A percentile compares a stretch with the other conserved stretches of the same genome.
Evolutionary conservation across 352 stramenopile species (phyloP).

Genomic region (Lagenidium giganteum): DNA sequence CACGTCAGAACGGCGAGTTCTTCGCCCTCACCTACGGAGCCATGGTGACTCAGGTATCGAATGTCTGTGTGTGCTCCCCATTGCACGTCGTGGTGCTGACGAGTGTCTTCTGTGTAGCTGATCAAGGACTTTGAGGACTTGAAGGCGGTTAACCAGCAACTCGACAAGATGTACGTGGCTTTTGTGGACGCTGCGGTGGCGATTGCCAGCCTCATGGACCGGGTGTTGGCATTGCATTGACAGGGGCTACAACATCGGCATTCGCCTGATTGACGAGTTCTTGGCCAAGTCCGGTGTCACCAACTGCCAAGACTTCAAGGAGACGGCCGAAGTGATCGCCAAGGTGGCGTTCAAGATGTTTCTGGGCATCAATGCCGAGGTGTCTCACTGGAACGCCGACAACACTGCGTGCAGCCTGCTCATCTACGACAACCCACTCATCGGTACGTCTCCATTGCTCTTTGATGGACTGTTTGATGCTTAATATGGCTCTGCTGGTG

Average conservation of each 20-base stretch:
- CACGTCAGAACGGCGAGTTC: constrained; percentile 91
- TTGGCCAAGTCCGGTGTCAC: constrained; percentile 91
- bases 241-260: constrained; percentile 96
- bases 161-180: constrained; percentile 91
- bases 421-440: constrained; percentile 96
- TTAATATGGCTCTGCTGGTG: not conserved
- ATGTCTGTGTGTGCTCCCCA: not conserved
- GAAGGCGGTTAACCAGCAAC: constrained; percentile 93
- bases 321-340: constrained; percentile 94
- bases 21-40: constrained; percentile 98
- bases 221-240: not conserved
- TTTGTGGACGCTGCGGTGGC: no score
- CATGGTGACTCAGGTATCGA: constrained; percentile 88
- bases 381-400: constrained; percentile 87
- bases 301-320: constrained; percentile 85
- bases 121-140: constrained; percentile 96
- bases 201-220: no score
- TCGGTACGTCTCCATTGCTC: constrained; percentile 22
- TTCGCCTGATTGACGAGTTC: constrained; percentile 97
- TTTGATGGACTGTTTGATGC: not conserved
- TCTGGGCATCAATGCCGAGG: constrained; percentile 92
- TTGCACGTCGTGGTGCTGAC: no score
- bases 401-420: constrained; percentile 88
- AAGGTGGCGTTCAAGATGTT: constrained; percentile 99
- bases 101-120: no score